A percentile compares a stretch with the other conserved stretches of the same genome.
These are phyloP conservation scores for Coccomyxa sp. DNA, from an alignment of 139 green algal species.

Conservation along the genomic window DNA sequence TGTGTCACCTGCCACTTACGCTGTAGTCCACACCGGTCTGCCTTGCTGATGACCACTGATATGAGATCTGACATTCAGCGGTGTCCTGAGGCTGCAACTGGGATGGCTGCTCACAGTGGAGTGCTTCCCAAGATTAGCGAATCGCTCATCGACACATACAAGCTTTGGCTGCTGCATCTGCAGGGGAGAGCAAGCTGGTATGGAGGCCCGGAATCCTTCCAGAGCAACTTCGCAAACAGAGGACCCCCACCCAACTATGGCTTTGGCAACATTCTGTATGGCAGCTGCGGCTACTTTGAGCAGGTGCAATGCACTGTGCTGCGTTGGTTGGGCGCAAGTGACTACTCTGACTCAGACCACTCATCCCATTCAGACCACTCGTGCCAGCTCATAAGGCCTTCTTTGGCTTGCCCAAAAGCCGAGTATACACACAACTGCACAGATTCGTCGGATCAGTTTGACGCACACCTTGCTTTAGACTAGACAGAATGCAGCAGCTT, in stretches of 20 bases:
- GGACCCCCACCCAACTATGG: background rate
- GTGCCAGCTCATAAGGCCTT: too few species aligned
- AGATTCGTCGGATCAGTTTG: background rate
- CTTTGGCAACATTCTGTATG: slow-evolving; percentile 3
- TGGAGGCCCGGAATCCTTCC: background rate
- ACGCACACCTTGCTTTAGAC: background rate
- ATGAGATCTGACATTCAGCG: background rate
- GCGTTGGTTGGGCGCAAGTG: too few species aligned
- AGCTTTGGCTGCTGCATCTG: too few species aligned
- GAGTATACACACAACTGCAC: too few species aligned
- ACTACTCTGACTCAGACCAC: too few species aligned
- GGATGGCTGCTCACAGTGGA: too few species aligned
- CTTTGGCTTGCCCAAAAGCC: too few species aligned
- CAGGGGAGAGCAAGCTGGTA: background rate
- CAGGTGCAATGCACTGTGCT: too few species aligned
- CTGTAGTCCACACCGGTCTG: background rate
- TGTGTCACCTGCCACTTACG: background rate
- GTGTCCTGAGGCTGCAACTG: background rate
- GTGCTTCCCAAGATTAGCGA: too few species aligned
- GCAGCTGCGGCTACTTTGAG: background rate
- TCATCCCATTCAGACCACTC: too few species aligned
- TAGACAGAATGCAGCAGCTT: too few species aligned
- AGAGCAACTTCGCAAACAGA: background rate
- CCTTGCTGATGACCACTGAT: background rate
- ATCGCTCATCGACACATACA: too few species aligned